Percentiles rank a stretch among this genome's conserved stretches.
Evolutionary conservation across 805 yeast genomes (phyloP).

Genomic region (Metschnikowia matae): DNA sequence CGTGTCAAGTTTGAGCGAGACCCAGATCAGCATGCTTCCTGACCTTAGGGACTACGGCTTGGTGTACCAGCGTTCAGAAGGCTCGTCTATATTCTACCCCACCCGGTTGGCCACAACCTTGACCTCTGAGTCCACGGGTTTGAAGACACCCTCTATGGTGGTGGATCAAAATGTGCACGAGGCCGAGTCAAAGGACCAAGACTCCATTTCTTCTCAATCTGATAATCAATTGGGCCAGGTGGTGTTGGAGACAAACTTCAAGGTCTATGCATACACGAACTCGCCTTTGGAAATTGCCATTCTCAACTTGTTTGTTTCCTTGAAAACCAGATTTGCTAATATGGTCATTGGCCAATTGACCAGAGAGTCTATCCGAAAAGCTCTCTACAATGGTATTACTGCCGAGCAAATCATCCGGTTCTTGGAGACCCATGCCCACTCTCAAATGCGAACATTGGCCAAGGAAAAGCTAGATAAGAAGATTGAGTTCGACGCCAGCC

Average conservation of each 20-base stretch:
- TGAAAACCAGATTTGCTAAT: constrained; percentile 80
- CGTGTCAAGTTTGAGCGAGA: constrained; percentile 61
- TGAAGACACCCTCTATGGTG: constrained; percentile 70
- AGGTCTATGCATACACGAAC: constrained; percentile 86
- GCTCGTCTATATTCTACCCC: constrained; percentile 72
- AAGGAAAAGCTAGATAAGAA: constrained; percentile 66
- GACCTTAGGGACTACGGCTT: constrained; percentile 91
- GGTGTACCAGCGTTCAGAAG: constrained; percentile 59
- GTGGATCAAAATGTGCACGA: constrained; percentile 58
- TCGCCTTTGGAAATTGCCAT: constrained; percentile 95
- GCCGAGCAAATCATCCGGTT: constrained; percentile 92
- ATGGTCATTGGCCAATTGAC: constrained; percentile 93
- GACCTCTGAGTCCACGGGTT: constrained; percentile 75
- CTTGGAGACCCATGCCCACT: constrained; percentile 87
- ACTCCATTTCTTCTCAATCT: constrained; percentile 11
- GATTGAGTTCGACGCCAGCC: constrained; percentile 55
- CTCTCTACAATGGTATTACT: constrained; percentile 83
- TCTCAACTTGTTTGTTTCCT: constrained; percentile 78
- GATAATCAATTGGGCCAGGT: constrained; percentile 56
- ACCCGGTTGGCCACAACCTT: constrained; percentile 85
- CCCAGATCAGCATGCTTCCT: constrained; percentile 81
- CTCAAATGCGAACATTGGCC: constrained; percentile 76
- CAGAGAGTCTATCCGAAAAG: constrained; percentile 84
- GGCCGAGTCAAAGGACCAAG: constrained; percentile 20
- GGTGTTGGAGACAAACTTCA: constrained; percentile 90